Evolutionary conservation across 495 filamentous ascomycete species (phyloP).

Genomic region (Daldinia decipiens): DNA sequence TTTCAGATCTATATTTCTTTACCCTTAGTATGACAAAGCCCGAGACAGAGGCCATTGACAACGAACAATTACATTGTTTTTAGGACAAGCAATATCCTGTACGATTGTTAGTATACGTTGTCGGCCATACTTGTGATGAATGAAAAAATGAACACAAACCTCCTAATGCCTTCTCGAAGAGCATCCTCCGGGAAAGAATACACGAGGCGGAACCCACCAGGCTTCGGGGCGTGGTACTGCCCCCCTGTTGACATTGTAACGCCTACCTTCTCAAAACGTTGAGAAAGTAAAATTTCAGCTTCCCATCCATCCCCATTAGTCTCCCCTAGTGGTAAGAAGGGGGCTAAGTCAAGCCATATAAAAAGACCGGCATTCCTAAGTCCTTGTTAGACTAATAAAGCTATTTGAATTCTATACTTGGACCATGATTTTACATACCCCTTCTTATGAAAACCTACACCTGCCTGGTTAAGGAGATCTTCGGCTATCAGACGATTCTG

Average conservation of each 20-base stretch:
- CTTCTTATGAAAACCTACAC: conserved; percentile 52
- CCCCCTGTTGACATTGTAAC: conserved; percentile 59
- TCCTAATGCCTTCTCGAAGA: conserved; percentile 57
- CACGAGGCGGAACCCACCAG: conserved; percentile 65
- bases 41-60: not conserved
- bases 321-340: conserved; percentile 41
- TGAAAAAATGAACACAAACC: conserved; percentile 42
- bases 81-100: conserved; percentile 22
- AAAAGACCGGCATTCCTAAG: conserved; percentile 67
- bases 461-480: conserved; percentile 50
- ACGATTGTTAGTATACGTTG: not conserved
- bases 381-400: conserved; percentile 1
- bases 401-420: not conserved
- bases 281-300: conserved; percentile 48
- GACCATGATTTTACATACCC: conserved; percentile 20
- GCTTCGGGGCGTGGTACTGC: conserved; percentile 56
- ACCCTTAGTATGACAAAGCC: not conserved
- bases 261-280: conserved; percentile 52
- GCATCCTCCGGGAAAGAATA: conserved; percentile 55
- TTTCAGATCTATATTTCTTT: not conserved
- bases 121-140: no score
- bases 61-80: not conserved
- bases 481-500: conserved; percentile 52
- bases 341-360: conserved; percentile 66
- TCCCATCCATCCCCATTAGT: conserved; percentile 42